Base-by-base conservation (phyloP, 1,284 basidiomycete genomes). In the Puccinia coronata region DNA sequence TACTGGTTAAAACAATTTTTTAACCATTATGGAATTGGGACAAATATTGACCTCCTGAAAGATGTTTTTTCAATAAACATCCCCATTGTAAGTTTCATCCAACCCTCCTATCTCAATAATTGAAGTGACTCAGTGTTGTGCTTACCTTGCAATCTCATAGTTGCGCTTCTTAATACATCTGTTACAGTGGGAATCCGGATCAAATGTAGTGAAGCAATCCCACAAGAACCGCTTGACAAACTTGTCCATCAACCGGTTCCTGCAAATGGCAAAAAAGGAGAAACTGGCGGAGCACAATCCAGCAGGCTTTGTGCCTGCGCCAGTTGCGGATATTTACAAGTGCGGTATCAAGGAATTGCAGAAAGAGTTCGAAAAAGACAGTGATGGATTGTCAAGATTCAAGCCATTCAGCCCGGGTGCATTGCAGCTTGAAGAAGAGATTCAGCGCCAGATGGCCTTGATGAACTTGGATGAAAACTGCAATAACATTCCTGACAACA, bases 31-130 rank as follows among this genome's bases (percentile, higher is more conserved):
- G 39, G 41, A 34, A 49, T 53, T 25, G 70, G 70, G 31, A 72
- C 70, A n/a, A 28, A 72, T 18, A 72, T 72, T 20, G 20, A 72
- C 47, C 39, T 41, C 23, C 31, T 72, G 23, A 72, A 72, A 34
- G 70, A 72, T 34, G 51, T 53, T 9, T 72, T 72, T 47, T 72
- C 70, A 20, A 49, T 72, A 23, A 72, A 49, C n/a, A 72, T 72
- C 31, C 47, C 28, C 8, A 49, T 51, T 9, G 70, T 72, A 23
- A 51, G 51, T 16, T 28, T 43, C n/a, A n/a, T n/a, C n/a, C n/a
- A n/a, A n/a, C n/a, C n/a, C n/a, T n/a, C n/a, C n/a, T n/a, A n/a
- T n/a, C n/a, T n/a, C n/a, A n/a, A 8, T n/a, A 23, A 25, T 2
- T 43, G 34, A 72, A 43, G 14, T 9, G 20, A 34, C 20, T 23